These are phyloP conservation scores for Gamsiella multidivaricata DNA, from an alignment of 192 early-diverging fungal genomes.

Conservation along the genomic window DNA sequence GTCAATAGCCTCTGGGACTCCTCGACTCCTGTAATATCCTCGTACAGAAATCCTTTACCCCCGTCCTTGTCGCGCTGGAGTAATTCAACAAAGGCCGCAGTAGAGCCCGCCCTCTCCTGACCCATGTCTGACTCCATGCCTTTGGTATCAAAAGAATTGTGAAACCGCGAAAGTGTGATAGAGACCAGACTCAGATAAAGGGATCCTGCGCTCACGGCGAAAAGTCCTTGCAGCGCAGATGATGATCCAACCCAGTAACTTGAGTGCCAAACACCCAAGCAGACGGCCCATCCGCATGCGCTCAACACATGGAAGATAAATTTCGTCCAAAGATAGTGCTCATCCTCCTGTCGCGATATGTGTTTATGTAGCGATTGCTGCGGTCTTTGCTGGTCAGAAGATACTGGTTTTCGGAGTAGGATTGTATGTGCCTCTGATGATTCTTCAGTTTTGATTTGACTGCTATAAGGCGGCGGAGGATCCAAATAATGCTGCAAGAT, in stretches of 20 bases:
- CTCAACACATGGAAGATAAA: neutral
- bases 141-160: too few relatives aligned
- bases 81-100: too few relatives aligned
- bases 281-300: neutral
- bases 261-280: neutral
- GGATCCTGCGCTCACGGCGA: too few relatives aligned
- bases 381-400: neutral
- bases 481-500: neutral
- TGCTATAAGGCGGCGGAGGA: conserved; percentile 14
- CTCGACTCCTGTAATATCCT: too few relatives aligned
- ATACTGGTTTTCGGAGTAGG: neutral
- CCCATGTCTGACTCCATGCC: too few relatives aligned
- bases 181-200: too few relatives aligned
- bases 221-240: too few relatives aligned
- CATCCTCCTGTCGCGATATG: neutral
- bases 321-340: neutral
- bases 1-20: too few relatives aligned
- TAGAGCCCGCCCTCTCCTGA: too few relatives aligned
- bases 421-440: neutral
- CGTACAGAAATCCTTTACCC: too few relatives aligned
- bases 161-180: too few relatives aligned
- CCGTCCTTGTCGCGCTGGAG: too few relatives aligned
- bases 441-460: neutral
- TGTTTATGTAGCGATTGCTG: neutral
- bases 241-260: neutral